phyloP scores from a whole-genome alignment of 2,329 filamentous ascomycete species.

The Venturia effusa region DNA sequence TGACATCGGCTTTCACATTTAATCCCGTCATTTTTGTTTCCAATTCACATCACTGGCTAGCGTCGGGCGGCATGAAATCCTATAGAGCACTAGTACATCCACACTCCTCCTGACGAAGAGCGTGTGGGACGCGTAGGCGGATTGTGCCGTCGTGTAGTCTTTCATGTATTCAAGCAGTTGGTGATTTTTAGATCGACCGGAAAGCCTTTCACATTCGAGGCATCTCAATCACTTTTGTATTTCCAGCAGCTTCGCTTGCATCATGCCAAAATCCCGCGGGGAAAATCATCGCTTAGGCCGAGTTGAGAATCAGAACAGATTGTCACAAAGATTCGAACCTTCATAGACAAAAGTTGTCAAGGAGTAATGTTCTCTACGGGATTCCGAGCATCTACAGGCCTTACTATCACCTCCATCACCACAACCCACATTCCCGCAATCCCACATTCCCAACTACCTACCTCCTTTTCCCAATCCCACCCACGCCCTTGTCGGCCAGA shows the following conservation, averaged over 20 bases:
- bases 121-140: neutral
- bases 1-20: neutral
- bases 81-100: neutral
- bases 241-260: neutral
- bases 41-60: neutral
- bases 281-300: too few species aligned
- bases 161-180: neutral
- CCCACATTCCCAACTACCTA: constrained; percentile 35
- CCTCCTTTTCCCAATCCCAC: constrained; percentile 27
- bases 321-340: too few species aligned
- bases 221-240: too few species aligned
- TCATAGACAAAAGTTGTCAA: too few species aligned
- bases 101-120: neutral
- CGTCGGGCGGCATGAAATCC: neutral
- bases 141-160: neutral
- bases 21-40: neutral
- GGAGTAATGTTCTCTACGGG: too few species aligned
- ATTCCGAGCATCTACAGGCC: too few species aligned
- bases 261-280: too few species aligned
- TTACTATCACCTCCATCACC: too few species aligned
- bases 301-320: too few species aligned
- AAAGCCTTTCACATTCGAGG: neutral
- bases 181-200: neutral
- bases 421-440: constrained; percentile 17
- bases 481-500: constrained; percentile 58